Percentiles rank a stretch among this genome's conserved stretches.
Evolutionary conservation across 2,329 filamentous ascomycete species (phyloP).

Genomic region (Fusarium verticillioides): DNA sequence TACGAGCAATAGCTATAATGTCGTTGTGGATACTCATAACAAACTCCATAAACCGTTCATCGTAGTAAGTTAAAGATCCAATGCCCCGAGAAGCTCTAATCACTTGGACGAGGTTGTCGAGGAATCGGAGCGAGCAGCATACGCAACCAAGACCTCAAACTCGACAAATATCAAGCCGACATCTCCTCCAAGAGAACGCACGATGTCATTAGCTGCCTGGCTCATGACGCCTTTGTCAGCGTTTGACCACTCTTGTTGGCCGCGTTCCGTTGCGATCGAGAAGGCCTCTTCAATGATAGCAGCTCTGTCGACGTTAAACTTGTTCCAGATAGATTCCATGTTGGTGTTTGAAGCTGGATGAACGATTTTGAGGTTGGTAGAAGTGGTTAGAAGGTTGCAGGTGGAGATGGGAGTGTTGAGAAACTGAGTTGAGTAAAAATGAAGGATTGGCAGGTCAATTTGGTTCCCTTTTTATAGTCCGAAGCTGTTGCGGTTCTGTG

Average conservation of each 20-base stretch:
- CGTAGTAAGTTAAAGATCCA: background rate
- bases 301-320: background rate
- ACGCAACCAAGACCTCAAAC: background rate
- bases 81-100: background rate
- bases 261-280: background rate
- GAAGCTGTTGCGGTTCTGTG: background rate
- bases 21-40: background rate
- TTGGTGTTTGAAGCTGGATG: no score
- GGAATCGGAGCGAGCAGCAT: background rate
- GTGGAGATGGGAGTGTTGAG: fast-evolving
- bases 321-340: background rate
- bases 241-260: background rate
- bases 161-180: background rate
- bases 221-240: background rate
- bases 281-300: background rate
- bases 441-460: background rate
- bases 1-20: background rate
- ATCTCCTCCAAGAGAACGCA: background rate
- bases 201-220: background rate
- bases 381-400: background rate
- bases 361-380: background rate
- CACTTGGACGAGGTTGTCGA: background rate
- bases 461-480: background rate
- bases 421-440: background rate
- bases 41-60: background rate